These are phyloP conservation scores for Aureobasidium sp. DNA, from an alignment of 2,329 filamentous ascomycete species.

Conservation along the genomic window DNA sequence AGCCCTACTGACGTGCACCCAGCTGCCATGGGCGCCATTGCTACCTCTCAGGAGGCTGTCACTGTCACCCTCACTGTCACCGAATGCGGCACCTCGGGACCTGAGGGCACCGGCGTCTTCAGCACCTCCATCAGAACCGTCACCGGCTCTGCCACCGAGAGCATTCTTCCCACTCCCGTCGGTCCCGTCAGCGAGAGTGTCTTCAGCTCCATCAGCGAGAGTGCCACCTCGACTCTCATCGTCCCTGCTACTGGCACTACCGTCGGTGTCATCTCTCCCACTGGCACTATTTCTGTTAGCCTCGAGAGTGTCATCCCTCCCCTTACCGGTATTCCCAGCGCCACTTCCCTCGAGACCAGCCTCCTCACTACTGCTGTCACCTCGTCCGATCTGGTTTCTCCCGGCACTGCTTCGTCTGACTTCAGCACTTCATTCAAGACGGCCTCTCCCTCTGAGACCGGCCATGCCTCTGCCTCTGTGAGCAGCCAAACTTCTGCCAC, in stretches of 20 bases:
- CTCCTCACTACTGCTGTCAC: not conserved
- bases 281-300: not conserved
- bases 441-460: not conserved
- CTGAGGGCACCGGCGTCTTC: not conserved
- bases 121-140: not conserved
- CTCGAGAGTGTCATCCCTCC: not conserved
- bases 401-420: not conserved
- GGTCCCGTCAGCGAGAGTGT: not conserved
- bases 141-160: not conserved
- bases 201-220: not conserved
- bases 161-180: not conserved
- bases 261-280: not conserved
- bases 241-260: not conserved
- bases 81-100: not conserved
- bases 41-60: slow-evolving; percentile 4
- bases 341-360: not conserved
- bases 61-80: slow-evolving; percentile 10
- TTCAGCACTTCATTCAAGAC: not conserved
- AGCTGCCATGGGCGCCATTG: not conserved
- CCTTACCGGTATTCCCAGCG: not conserved
- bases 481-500: not conserved
- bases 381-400: not conserved
- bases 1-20: not conserved
- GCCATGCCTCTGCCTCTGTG: not conserved
- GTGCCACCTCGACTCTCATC: not conserved